phyloP scores from a whole-genome alignment of 1,284 basidiomycete species.

The Flammula alnicola region DNA sequence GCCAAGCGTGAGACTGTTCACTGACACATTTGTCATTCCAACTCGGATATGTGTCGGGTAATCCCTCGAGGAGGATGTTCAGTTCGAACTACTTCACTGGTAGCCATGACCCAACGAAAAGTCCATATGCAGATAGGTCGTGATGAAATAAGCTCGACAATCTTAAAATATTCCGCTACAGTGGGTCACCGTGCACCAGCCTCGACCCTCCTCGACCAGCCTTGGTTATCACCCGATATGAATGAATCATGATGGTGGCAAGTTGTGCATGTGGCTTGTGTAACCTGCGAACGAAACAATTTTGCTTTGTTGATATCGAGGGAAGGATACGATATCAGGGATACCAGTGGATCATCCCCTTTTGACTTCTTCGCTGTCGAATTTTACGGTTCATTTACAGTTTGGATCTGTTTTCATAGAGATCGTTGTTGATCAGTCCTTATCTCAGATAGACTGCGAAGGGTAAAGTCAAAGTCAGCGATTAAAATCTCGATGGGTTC shows the following conservation, averaged over 20 bases:
- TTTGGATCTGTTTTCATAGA: slow-evolving; percentile 34
- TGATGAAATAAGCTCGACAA: slow-evolving; percentile 29
- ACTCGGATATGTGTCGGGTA: slow-evolving; percentile 21
- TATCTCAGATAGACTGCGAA: slow-evolving; percentile 43
- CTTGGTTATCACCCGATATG: slow-evolving; percentile 13
- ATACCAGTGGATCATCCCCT: slow-evolving; percentile 8
- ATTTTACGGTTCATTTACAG: slow-evolving; percentile 33
- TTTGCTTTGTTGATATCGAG: slow-evolving; percentile 6
- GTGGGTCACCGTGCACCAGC: slow-evolving; percentile 22
- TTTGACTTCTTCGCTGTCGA: slow-evolving; percentile 24
- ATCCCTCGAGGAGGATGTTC: slow-evolving; percentile 15
- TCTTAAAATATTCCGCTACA: slow-evolving; percentile 34
- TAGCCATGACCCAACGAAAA: slow-evolving; percentile 10
- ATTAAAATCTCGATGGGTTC: slow-evolving; percentile 32
- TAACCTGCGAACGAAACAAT: slow-evolving; percentile 8
- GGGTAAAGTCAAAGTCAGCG: slow-evolving; percentile 38
- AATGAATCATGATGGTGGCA: too few species aligned
- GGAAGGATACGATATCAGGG: slow-evolving; percentile 2
- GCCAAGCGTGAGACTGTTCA: neutral
- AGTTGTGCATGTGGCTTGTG: too few species aligned
- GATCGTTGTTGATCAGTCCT: slow-evolving; percentile 34
- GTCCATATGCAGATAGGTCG: slow-evolving; percentile 22
- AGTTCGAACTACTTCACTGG: slow-evolving; percentile 14
- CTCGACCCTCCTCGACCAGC: too few species aligned
- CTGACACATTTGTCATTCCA: slow-evolving; percentile 15